Base-by-base conservation (phyloP, 495 filamentous ascomycete species). In the Echria macrotheca region DNA sequence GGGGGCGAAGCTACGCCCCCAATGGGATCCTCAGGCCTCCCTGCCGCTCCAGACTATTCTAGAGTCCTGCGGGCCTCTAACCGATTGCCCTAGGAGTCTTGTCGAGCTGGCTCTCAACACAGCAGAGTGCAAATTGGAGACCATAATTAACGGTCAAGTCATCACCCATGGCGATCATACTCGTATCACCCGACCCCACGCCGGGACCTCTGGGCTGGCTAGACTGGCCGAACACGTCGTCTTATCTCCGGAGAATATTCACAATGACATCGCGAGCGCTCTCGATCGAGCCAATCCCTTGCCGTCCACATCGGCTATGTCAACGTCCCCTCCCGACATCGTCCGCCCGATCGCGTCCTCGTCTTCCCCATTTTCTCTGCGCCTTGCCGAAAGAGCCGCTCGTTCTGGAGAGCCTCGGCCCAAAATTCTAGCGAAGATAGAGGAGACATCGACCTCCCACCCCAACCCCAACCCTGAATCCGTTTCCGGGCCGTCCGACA, bases 1-100 rank as follows among this genome's bases (percentile, higher is more conserved):
- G 22, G 53, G 46, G 5, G 33, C 50, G 10, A 59, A 32, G 15
- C 31, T 58, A 12, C 47, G 42, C 1, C 53, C 59, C 32, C 15
- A 6, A 2, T 64, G 61, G 58, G 56, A 61, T 19, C 12, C 18
- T 4, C 31, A 36, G 10, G 11, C 15, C 21, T 9, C 21, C 17
- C 12, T 22, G 19, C 28, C 15, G 3, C n/a, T 47, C 12, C 29
- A 47, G 17, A 24, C 9, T 9, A 24, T 37, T 3, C 44, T 47
- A 2, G 44, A 47, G 22, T 35, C 21, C 10, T 47, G 35, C n/a
- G 21, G 4, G 8, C 5, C 19, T 12, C 11, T 12, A 29, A 22
- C 14, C 26, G 44, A 47, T 3, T 14, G 17, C 14, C 18, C 44
- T 2, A 19, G 21, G 5, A 12, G 4, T 1, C 11, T 47, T n/a